These are phyloP conservation scores for Paspalum notatum DNA, from an alignment of 176 grass and related monocot species.

Conservation along the genomic window DNA sequence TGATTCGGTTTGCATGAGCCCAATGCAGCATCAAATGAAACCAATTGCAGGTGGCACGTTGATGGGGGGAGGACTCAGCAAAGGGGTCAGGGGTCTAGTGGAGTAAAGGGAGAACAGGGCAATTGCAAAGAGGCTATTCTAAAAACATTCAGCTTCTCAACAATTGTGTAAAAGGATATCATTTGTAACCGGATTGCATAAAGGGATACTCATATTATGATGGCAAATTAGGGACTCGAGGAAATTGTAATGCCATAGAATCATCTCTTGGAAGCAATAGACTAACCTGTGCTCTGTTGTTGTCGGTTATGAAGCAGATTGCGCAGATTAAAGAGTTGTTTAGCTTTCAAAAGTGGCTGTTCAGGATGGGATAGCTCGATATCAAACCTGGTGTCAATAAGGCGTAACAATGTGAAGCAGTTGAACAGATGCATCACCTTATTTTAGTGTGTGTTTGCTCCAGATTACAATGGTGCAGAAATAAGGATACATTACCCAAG, in stretches of 20 bases:
- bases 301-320: constrained; percentile 86
- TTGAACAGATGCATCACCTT: constrained; percentile 22
- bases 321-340: constrained; percentile 69
- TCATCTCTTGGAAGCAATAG: constrained; percentile 5
- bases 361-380: constrained; percentile 73
- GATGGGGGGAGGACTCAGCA: too few species aligned
- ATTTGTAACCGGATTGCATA: neutral
- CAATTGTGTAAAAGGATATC: too few species aligned
- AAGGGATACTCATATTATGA: neutral
- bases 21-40: too few species aligned
- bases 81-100: too few species aligned
- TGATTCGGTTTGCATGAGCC: too few species aligned
- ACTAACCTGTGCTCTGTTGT: constrained; percentile 69
- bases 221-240: neutral
- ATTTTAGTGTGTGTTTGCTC: neutral
- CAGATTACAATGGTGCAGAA: neutral
- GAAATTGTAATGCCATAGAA: neutral
- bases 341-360: constrained; percentile 83
- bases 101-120: too few species aligned
- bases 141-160: neutral
- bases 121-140: neutral
- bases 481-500: neutral
- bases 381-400: constrained; percentile 58
- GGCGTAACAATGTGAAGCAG: constrained; percentile 34
- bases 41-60: too few species aligned